Evolutionary conservation across 164 flowering plant genomes (phyloP), one percentile per base, ranked within the genome.

Genomic region (Liquidambar formosana): DNA sequence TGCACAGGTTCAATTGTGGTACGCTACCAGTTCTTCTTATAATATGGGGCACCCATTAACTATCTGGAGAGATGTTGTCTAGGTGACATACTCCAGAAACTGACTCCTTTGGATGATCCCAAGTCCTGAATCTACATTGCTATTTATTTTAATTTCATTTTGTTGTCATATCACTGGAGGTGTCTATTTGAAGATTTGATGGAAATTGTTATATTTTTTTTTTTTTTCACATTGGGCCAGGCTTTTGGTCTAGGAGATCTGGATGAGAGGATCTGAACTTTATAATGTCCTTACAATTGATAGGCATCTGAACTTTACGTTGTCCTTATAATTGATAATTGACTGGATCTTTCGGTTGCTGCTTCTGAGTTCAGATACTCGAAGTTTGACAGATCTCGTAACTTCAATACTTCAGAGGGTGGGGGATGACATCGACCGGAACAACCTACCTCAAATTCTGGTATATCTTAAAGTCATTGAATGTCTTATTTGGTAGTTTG

Each of bases 1-100:
- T 89, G 97, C 98, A 96, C 75, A 82, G 99, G 65, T 92, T 96
- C 63, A 80, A 77, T 56, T 87, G 97, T 71, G 98, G 98, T 96
- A 84, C 67, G 87, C 59, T 56, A 19, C 64, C 27, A 45, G 26
- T 21, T 23, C 21, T 62, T 26, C 27, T 45, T 11, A 22, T 14
- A 21, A 45, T 22, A 45, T 45, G 51, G 13, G 28, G 63, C 45
- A 1, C 45, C 38, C 18, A n/a, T 0, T 13, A 12, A 25, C 6
- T 60, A 12, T 28, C 14, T 63, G 22, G 15, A 18, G 47, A 44
- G 16, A 44, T 6, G 21, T 19, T 19, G 10, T 44, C 58, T 54
- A 33, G 41, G 41, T 33, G 41, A 33, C 41, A 2, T 6, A 3
- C 58, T 54, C 23, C 58, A 54, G 22, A 22, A 60, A 60, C 21